Conservation (phyloP, 805 yeast species). For the Ogataea trehalophila region DNA sequence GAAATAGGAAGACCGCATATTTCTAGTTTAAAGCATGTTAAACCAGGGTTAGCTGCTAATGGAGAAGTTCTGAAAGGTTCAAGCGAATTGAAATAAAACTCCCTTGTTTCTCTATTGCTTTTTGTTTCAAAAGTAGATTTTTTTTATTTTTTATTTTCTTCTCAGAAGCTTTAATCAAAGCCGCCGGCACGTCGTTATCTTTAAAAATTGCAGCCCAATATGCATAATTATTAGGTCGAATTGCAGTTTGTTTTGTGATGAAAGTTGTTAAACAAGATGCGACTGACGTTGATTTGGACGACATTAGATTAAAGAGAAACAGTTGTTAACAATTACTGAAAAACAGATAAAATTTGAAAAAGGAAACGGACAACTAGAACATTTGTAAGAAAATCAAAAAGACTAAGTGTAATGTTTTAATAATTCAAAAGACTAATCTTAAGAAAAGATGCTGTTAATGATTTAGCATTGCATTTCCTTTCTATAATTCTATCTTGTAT, state of each 20-base stretch:
- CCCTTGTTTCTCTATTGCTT: too few relatives aligned
- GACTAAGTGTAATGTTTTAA: constrained; percentile 89
- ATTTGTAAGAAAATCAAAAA: constrained; percentile 95
- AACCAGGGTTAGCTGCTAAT: constrained; percentile 22
- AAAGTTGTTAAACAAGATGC: constrained; percentile 47
- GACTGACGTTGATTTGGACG: constrained; percentile 76
- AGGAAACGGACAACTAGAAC: constrained; percentile 93
- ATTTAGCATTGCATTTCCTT: constrained; percentile 88
- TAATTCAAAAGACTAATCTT: constrained; percentile 90
- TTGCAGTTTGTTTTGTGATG: constrained; percentile 90
- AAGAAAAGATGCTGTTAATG: constrained; percentile 93
- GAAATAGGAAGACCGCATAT: constrained; percentile 6
- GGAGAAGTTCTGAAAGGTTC: constrained; percentile 10
- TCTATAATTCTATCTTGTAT: too few relatives aligned
- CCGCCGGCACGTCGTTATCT: constrained; percentile 90
- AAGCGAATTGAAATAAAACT: not conserved
- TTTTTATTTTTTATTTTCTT: too few relatives aligned
- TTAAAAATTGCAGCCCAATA: constrained; percentile 95
- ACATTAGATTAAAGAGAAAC: constrained; percentile 83
- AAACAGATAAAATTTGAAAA: constrained; percentile 96
- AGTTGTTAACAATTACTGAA: constrained; percentile 95
- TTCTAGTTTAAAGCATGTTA: constrained; percentile 18
- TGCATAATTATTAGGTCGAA: constrained; percentile 79
- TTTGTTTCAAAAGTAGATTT: too few relatives aligned
- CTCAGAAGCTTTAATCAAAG: constrained; percentile 78